Evolutionary conservation across 1,284 basidiomycete species (phyloP).

Genomic region (Exobasidium cylindrosporum): DNA sequence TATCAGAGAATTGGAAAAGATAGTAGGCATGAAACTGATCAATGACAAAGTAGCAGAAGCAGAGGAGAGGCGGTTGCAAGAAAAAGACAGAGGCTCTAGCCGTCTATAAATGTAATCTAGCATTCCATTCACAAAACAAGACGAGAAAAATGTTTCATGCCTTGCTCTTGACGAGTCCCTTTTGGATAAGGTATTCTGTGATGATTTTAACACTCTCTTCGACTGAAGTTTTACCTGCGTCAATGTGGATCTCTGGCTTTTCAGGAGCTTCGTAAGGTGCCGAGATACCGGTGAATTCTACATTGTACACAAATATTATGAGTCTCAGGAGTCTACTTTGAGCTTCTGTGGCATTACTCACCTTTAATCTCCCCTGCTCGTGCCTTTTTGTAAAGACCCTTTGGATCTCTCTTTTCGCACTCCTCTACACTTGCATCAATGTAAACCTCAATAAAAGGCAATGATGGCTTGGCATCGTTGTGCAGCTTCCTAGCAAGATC

Average conservation of each 20-base stretch:
- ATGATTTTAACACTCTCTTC: slow-evolving; percentile 77
- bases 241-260: slow-evolving; percentile 86
- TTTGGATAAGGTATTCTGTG: slow-evolving; percentile 72
- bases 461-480: slow-evolving; percentile 59
- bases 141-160: not conserved
- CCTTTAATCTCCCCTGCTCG: slow-evolving; percentile 94
- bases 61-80: not conserved
- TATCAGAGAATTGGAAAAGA: slow-evolving; percentile 7
- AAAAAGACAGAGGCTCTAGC: not conserved
- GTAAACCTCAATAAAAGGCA: slow-evolving; percentile 87
- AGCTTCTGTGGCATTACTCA: too few relatives aligned
- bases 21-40: slow-evolving; percentile 5
- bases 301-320: slow-evolving; percentile 56
- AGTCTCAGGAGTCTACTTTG: too few relatives aligned
- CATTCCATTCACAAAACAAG: too few relatives aligned
- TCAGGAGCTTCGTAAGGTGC: slow-evolving; percentile 92
- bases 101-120: not conserved
- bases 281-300: slow-evolving; percentile 93
- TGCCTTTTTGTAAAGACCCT: slow-evolving; percentile 97
- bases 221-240: slow-evolving; percentile 77
- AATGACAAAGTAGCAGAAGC: not conserved
- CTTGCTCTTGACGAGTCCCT: slow-evolving; percentile 37
- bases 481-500: slow-evolving; percentile 80
- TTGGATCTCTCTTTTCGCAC: slow-evolving; percentile 90
- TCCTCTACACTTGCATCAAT: slow-evolving; percentile 85